These are phyloP conservation scores for Cladosporium sp. DNA, from an alignment of 2,329 filamentous ascomycete genomes.

Conservation along the genomic window DNA sequence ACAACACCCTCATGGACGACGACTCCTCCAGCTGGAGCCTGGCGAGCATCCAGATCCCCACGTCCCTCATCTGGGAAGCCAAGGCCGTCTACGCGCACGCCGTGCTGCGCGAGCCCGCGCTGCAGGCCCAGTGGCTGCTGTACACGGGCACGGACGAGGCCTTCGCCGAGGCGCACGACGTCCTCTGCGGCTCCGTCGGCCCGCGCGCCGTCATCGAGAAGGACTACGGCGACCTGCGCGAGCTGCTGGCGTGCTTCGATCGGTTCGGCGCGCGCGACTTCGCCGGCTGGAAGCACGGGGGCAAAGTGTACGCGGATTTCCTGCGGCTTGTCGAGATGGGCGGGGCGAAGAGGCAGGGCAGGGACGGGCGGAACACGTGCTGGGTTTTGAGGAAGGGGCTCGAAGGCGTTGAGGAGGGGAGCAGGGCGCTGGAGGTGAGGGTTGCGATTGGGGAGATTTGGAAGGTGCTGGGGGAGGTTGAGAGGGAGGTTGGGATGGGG, in stretches of 20 bases:
- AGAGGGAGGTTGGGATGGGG: slow-evolving; percentile 36
- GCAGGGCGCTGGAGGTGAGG: slow-evolving; percentile 45
- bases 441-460: slow-evolving; percentile 81
- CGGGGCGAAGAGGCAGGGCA: slow-evolving; percentile 5
- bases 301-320: slow-evolving; percentile 59
- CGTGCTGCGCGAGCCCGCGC: slow-evolving; percentile 59
- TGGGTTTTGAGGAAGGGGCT: slow-evolving; percentile 30
- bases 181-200: slow-evolving; percentile 73
- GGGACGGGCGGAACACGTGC: slow-evolving; percentile 7
- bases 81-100: slow-evolving; percentile 77
- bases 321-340: slow-evolving; percentile 13
- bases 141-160: slow-evolving; percentile 59
- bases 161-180: slow-evolving; percentile 68
- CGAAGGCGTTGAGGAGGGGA: slow-evolving; percentile 35
- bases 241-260: slow-evolving; percentile 65
- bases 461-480: slow-evolving; percentile 61
- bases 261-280: slow-evolving; percentile 47
- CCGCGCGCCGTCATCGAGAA: slow-evolving; percentile 76
- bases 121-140: slow-evolving; percentile 74
- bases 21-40: slow-evolving; percentile 3
- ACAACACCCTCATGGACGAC: slow-evolving; percentile 38
- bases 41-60: slow-evolving; percentile 57
- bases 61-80: slow-evolving; percentile 77
- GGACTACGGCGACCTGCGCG: slow-evolving; percentile 64
- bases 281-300: slow-evolving; percentile 69